Evolutionary conservation across 305 asterid species (phyloP), one percentile per base, ranked within the genome.

Genomic region (Fraxinus nigra): DNA sequence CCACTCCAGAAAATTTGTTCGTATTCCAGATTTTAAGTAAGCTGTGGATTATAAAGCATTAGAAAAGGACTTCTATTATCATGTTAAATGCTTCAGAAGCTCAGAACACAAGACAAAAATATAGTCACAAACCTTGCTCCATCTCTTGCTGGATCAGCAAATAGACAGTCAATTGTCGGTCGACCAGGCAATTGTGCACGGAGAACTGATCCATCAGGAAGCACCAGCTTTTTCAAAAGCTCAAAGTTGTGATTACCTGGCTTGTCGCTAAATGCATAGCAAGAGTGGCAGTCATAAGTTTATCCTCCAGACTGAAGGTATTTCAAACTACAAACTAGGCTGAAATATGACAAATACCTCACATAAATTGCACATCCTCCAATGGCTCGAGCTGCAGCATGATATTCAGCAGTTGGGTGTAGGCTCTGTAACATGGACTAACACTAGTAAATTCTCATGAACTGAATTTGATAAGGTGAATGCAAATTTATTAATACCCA

Each of bases 291-390:
- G 61, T 61, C 13, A 26, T 54, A 24, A 67, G 26, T 40, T 69
- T n/a, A 14, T 18, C 76, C 33, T 24, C 13, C 26, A 37, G 35
- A 34, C 20, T 69, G 5, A 34, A 32, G 2, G 80, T 59, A 40
- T 48, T n/a, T 26, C n/a, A 61, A 59, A 34, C 24, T 77, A 24
- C 0, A n/a, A 74, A n/a, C 18, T 46, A 11, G 56, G 56, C 61
- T 40, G 28, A 5, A 34, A 72, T 61, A 30, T 24, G 22, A 63
- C n/a, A 37, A 43, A 69, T 89, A 94, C 98, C 98, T 95, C 59
- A 96, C 98, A 78, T 96, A 95, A 78, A 94, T 95, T 28, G 98
- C 90, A 72, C 98, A 93, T 81, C 99, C 99, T 87, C 99, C 99
- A 32, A 96, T 86, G 54, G 97, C 93, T 89, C 99, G 95, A 91